Percentiles rank a stretch among this genome's conserved stretches.
These are phyloP conservation scores for Alnus rubra DNA, from an alignment of 306 rosid genomes.

Conservation along the genomic window DNA sequence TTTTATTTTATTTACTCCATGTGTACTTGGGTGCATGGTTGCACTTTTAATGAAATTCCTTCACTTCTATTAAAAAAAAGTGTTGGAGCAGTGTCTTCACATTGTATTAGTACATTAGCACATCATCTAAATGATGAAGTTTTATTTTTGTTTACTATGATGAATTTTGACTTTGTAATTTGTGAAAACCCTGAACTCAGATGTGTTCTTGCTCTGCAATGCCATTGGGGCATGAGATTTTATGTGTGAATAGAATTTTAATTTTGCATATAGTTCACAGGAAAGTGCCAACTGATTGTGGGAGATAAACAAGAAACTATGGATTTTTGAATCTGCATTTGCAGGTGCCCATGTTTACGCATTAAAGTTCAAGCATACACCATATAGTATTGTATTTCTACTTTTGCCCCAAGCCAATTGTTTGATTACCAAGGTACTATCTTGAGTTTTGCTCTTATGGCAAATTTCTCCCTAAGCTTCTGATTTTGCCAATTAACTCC, in stretches of 20 bases:
- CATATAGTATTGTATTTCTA: background rate
- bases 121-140: background rate
- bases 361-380: background rate
- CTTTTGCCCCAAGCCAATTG: no score
- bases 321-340: background rate
- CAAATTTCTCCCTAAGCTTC: no score
- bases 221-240: background rate
- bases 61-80: no score
- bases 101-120: background rate
- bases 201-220: background rate
- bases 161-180: background rate
- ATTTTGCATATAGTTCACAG: background rate
- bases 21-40: no score
- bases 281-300: background rate
- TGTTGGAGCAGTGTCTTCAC: background rate
- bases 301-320: background rate
- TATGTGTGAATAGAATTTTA: background rate
- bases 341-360: background rate
- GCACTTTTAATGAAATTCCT: no score
- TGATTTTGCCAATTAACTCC: no score
- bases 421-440: no score
- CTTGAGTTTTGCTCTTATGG: no score
- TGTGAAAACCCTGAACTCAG: background rate
- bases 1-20: no score
- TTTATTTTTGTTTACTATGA: background rate